Base-by-base conservation (phyloP, 208 protist species). In the Acanthamoeba royreba region DNA sequence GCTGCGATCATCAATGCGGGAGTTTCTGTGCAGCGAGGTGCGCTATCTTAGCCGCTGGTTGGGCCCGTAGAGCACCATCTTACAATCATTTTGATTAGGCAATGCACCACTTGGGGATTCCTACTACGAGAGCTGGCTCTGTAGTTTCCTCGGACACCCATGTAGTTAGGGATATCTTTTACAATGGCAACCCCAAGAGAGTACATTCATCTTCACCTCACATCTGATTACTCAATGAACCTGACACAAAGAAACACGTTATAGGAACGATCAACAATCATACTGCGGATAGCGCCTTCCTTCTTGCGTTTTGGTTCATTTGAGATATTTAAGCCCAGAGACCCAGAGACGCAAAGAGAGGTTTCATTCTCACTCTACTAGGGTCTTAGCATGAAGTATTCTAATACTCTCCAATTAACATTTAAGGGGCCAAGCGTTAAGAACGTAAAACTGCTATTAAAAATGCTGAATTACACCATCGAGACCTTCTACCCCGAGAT, bases 221-320 rank as follows among this genome's bases (percentile, higher is more conserved):
- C 4, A 8, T 66, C 5, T 35, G 25, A 28, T 66, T 25, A 8
- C 19, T 72, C 28, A 72, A 25, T 19, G 9, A 40, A 15, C 28
- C 31, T 13, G 0, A 3, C 1, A 1, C 31, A 4, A 2, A 2
- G 19, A 31, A 40, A 4, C 31, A n/a, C n/a, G n/a, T n/a, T n/a
- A n/a, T n/a, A 63, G 22, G 96, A 97, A 92, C 49, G 31, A n/a
- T 55, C 85, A 40, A 72, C 96, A 13, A 92, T 97, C 45, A 86
- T 97, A 2, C 7, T 92, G 43, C 46, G 96, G 9, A 74, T 97
- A 0, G 96, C 96, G 9, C 93, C 61, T 38, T 92, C 95, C 1
- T 96, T 96, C 83, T 47, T 97, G 2, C 86, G 96, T 22, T 97
- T 97, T 61, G 96, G 96, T 25, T 95, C 92, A 7, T 97, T 97